Evolutionary conservation across 2,329 filamentous ascomycete genomes (phyloP), one percentile per base, ranked within the genome.

Genomic region (Apiospora sp.): DNA sequence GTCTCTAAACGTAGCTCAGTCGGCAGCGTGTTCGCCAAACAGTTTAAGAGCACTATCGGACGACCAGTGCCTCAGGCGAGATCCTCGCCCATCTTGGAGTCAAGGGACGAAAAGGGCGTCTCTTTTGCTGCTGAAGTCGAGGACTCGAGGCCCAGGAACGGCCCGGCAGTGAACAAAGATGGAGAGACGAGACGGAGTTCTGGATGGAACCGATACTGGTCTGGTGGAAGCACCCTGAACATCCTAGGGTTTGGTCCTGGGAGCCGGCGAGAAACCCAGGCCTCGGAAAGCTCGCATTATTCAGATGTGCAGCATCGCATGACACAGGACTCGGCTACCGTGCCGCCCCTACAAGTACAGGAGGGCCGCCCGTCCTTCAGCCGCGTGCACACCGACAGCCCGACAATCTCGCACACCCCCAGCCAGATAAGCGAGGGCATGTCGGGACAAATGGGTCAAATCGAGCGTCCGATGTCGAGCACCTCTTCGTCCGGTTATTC

Each of bases 161-260:
- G 80, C 78, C 74, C 80, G 74, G 73, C 83, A 71, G 73, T 77
- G 74, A 74, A 82, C 67, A 75, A 77, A 70, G 79, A 87, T 69
- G 86, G 84, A 68, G 83, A 82, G 64, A 83, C 85, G 27, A 86
- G 90, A 71, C 87, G 90, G 78, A 93, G 91, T 77, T 94, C 92
- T 4, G 92, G 92, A 68, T 94, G 92, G 92, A 94, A 93, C 81
- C 86, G 90, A 71, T 94, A 94, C 82, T 94, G 93, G 89, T 93
- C 92, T 19, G 92, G 92, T 69, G 92, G 92, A 71, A 93, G 92
- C 75, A 88, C 91, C 10, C 83, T 92, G 72, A 92, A 92, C 77
- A 88, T 92, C 34, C 84, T 93, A 10, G 91, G 90, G 19, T 88
- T 91, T 70, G 89, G 88, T 19, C 82, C 80, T 69, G 82, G 82